Evolutionary conservation across 2,329 filamentous ascomycete genomes (phyloP), one percentile per base, ranked within the genome.

Genomic region (Calonectria montana): DNA sequence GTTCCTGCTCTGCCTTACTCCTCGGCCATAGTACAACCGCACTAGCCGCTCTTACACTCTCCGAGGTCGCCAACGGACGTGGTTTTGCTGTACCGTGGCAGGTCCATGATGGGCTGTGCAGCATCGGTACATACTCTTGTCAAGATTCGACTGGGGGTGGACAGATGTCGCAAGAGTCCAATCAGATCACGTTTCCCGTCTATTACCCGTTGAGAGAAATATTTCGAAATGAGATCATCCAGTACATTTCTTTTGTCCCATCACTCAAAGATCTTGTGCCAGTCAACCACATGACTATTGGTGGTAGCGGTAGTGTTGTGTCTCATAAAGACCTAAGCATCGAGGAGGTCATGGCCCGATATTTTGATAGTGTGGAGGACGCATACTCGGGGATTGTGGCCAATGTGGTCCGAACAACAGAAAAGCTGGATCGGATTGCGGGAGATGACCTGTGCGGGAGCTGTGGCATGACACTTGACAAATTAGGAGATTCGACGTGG

Each of bases 371-470:
- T 45, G 82, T 98, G 18, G 96, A 98, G 81, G 90, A 91, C 75
- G 93, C 93, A 71, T 98, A 97, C 80, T 94, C 96, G 3, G 94
- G 94, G 67, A 95, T 98, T 68, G 96, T 99, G 76, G 93, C 96
- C 37, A 99, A 99, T 81, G 97, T 99, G 12, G 96, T 98, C 6
- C 91, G 95, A 73, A 99, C 96, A 39, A 93, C 94, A n/a, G 92
- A 91, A 64, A 98, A 97, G 83, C 87, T 98, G 47, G 87, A 91
- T 55, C 84, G 90, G 29, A 81, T 86, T 0, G 77, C 85, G 1
- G 82, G 81, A 9, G 80, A 77, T n/a, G 78, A 68, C 5, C 79
- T 79, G 35, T 97, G 95, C 78, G 87, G 88, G 39, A 81, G 96
- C 10, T 97, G 95, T 82, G 90, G 90, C 62, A 90, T 93, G 83